Base-by-base conservation (phyloP, 805 yeast genomes). In the Starmera caribaea region DNA sequence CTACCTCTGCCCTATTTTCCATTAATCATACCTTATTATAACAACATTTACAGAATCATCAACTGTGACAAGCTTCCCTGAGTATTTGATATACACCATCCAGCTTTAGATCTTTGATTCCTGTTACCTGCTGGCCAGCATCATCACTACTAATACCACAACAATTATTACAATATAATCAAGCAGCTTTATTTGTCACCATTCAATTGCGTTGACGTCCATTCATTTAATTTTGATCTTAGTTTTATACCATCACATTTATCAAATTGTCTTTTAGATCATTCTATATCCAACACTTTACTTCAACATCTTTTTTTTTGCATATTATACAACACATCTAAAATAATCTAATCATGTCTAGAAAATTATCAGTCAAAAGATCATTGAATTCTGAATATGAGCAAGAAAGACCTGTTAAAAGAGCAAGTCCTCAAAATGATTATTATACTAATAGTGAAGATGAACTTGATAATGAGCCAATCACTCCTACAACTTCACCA, bases 191-290 rank as follows among this genome's bases (percentile, higher is more conserved):
- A 5, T 21, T 21, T 53, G 58, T 53, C 59, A 39, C 59, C 59
- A 54, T 54, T 54, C 39, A 48, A 15, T 54, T 54, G 58, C 42
- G 59, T 47, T 51, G 59, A 51, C 59, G 57, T 54, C 59, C 59
- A 48, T 34, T 54, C 58, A 32, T 54, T 53, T 36, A 11, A 3
- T 26, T 35, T 12, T 15, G 16, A 16, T 30, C 37, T 29, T 38
- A 39, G 34, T 38, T 38, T 36, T 43, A 38, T 43, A 41, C 41
- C 36, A 30, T 29, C n/a, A n/a, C n/a, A n/a, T n/a, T n/a, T n/a
- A 15, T 26, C 24, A 27, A 6, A 21, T 35, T 36, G 26, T 31
- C 33, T 26, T 34, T 8, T 31, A 15, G 33, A 13, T 5, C 13
- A 8, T 27, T 35, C 24, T 38, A 16, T 16, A 12, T 30, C 8